Evolutionary conservation across 2,329 filamentous ascomycete species (phyloP), one percentile per base, ranked within the genome.

Genomic region (Cladosporium sp.): DNA sequence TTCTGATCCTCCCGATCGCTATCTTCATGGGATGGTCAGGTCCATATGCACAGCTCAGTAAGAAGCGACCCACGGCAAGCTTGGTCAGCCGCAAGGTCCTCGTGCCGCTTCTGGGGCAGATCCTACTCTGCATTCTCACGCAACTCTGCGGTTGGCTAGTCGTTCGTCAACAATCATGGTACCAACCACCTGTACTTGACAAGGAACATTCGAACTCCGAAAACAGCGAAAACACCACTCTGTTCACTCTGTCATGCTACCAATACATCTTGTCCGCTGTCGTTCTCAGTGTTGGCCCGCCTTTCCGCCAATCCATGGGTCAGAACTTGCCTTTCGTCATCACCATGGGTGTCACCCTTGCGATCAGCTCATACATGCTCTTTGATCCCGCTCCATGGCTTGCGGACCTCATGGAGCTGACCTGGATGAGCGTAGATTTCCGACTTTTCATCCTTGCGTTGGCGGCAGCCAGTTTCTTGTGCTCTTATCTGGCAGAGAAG

Each of bases 21-120:
- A 89, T 99, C 53, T 97, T 97, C 68, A 99, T 99, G 93, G 91
- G 93, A 59, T 97, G 95, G 93, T 89, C 88, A 19, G 90, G 88
- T 5, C 87, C 95, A 1, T 89, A 86, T 63, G 83, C 84, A 2
- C 75, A 79, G 32, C 80, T 99, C 12, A 87, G 83, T 60, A 82
- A 80, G 52, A 99, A 97, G 69, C 80, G 90, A 30, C 93, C 93
- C 3, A 97, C 90, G 0, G 91, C 93, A 13, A 88, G 92, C 61
- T 80, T 99, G 4, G 92, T 99, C 1, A 95, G 88, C 1, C 80
- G 90, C 49, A 99, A 99, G 68, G 89, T 99, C 2, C 77, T 99
- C 42, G 89, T 85, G 0, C 92, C 93, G 1, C 74, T 99, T 13
- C 75, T 99, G 1, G 92, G 92, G 1, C 90, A 99, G 62, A 96